Percentiles rank a stretch among this genome's conserved stretches.
These are phyloP conservation scores for Scenedesmus sp. DNA, from an alignment of 163 green algal species.

Conservation along the genomic window DNA sequence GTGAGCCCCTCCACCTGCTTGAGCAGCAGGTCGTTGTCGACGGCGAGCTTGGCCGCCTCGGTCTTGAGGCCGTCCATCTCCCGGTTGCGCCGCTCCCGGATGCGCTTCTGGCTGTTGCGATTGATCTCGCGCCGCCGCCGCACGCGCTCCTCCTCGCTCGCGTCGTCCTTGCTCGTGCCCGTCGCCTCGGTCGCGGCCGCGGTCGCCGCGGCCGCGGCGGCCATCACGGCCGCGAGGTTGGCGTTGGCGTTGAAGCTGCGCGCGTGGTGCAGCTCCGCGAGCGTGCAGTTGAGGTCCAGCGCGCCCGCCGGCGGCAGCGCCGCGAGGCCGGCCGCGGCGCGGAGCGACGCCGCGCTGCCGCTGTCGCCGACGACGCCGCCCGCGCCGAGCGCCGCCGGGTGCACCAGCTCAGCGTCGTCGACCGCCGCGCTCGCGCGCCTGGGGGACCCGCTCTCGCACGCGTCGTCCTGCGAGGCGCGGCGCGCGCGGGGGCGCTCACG, in stretches of 20 bases:
- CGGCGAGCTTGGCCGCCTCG: conserved; percentile 27
- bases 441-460: not conserved
- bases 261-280: conserved; percentile 4
- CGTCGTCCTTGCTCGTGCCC: conserved; percentile 34
- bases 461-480: not conserved
- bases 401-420: not conserved
- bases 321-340: not conserved
- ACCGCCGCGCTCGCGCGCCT: not conserved
- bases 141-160: conserved; percentile 46
- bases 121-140: conserved; percentile 53
- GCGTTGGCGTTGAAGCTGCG: conserved; percentile 3
- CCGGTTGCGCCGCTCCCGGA: conserved; percentile 48
- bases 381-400: conserved; percentile 8
- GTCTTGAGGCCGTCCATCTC: conserved; percentile 47
- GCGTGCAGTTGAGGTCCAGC: conserved; percentile 5
- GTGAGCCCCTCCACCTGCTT: conserved; percentile 49
- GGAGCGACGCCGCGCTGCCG: not conserved
- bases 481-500: not conserved
- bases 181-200: conserved; percentile 31
- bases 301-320: not conserved
- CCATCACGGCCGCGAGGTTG: conserved; percentile 24
- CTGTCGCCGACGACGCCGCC: conserved; percentile 17
- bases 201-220: not conserved
- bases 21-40: conserved; percentile 49
- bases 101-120: conserved; percentile 54